These are phyloP conservation scores for Sordaria brevicollis DNA, from an alignment of 495 filamentous ascomycete species.

Conservation along the genomic window DNA sequence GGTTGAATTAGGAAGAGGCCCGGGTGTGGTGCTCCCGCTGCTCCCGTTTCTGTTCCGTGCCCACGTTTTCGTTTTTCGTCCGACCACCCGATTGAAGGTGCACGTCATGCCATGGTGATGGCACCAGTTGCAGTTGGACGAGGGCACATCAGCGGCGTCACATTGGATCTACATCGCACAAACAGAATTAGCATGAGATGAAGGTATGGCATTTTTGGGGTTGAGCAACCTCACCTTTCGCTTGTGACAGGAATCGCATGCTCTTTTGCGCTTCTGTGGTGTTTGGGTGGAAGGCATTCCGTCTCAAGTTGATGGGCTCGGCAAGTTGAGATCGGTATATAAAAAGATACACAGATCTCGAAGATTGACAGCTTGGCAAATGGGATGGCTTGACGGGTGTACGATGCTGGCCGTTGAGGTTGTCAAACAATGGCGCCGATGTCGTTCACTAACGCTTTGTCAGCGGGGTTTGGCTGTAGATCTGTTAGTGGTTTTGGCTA, in stretches of 20 bases:
- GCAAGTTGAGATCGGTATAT: background rate
- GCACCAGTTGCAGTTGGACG: conserved; percentile 41
- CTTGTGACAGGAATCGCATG: conserved; percentile 42
- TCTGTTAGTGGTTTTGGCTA: background rate
- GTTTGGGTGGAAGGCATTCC: background rate
- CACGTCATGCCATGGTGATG: conserved; percentile 39
- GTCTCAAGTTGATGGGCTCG: background rate
- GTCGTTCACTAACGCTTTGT: background rate
- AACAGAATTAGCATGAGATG: background rate
- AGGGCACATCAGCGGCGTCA: conserved; percentile 25
- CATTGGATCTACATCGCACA: conserved; percentile 37
- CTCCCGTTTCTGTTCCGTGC: conserved; percentile 15
- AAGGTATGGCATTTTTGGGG: background rate
- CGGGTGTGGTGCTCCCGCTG: conserved; percentile 10
- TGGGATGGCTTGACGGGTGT: background rate
- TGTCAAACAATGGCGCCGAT: background rate
- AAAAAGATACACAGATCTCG: too few species aligned
- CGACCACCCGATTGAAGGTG: conserved; percentile 33
- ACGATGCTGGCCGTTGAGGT: background rate
- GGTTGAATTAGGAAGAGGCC: too few species aligned
- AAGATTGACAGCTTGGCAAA: background rate
- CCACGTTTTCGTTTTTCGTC: conserved; percentile 25
- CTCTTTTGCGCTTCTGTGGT: conserved; percentile 18
- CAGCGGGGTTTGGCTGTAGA: background rate
- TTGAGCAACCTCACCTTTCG: conserved; percentile 25